Evolutionary conservation across 2,329 filamentous ascomycete species (phyloP).

Genomic region (Microdochium bolleyi): DNA sequence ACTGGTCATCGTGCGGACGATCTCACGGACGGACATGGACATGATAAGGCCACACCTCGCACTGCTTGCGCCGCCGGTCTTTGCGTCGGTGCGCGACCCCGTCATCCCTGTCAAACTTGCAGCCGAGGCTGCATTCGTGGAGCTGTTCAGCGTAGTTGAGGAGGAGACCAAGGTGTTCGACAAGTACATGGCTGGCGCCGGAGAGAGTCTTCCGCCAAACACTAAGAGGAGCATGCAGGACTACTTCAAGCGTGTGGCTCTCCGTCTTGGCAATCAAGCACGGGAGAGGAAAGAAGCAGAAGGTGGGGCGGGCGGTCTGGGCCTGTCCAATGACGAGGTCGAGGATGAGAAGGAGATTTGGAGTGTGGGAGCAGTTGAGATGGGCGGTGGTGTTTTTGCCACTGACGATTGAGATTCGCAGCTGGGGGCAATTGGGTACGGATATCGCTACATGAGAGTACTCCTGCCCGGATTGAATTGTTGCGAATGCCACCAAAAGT

Average conservation of each 20-base stretch:
- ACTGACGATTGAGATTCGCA: neutral
- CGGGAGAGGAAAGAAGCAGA: slow-evolving; percentile 87
- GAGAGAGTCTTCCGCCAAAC: slow-evolving; percentile 56
- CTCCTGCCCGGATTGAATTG: too few species aligned
- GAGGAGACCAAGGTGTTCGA: slow-evolving; percentile 83
- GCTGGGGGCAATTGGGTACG: too few species aligned
- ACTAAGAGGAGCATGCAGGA: slow-evolving; percentile 88
- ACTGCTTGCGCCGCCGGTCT: slow-evolving; percentile 74
- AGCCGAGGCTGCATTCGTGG: slow-evolving; percentile 88
- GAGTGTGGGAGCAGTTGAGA: slow-evolving; percentile 87
- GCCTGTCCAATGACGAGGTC: slow-evolving; percentile 79
- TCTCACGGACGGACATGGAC: slow-evolving; percentile 72
- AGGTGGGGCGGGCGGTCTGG: slow-evolving; percentile 78
- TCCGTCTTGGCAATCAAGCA: slow-evolving; percentile 77
- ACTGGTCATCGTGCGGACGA: slow-evolving; percentile 80
- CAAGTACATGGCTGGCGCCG: slow-evolving; percentile 70
- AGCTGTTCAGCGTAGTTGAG: slow-evolving; percentile 83
- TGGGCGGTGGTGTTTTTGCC: slow-evolving; percentile 52
- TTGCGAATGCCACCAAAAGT: too few species aligned
- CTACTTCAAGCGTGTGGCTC: slow-evolving; percentile 90
- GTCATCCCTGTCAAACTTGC: slow-evolving; percentile 94
- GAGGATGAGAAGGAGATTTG: slow-evolving; percentile 95
- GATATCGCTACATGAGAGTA: too few species aligned
- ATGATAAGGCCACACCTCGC: slow-evolving; percentile 74
- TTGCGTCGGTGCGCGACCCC: slow-evolving; percentile 80